Base-by-base conservation (phyloP, 352 stramenopile genomes). In the Phytophthora podocarpi region DNA sequence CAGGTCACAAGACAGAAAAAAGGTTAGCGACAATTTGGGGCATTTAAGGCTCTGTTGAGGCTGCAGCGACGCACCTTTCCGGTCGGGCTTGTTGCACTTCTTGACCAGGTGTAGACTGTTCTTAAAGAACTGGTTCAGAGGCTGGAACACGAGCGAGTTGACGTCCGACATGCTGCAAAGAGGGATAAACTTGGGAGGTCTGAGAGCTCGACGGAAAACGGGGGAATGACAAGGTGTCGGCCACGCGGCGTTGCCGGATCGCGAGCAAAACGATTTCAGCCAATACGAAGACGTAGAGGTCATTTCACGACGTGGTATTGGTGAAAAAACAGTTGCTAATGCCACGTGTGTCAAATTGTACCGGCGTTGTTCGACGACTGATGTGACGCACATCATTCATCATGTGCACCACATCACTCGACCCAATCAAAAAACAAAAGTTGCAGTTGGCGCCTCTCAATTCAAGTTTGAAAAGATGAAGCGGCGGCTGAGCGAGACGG, bases 41-140 rank as follows among this genome's bases (percentile, higher is more conserved):
- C 15, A 23, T 10, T n/a, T n/a, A n/a, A n/a, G n/a, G n/a, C n/a
- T n/a, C n/a, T n/a, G n/a, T n/a, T n/a, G n/a, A n/a, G 4, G 23
- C 23, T 32, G 18, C 1, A 37, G 5, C 26, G 3, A 79, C 80
- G 52, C 65, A 98, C 93, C 93, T 89, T 99, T 99, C 78, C 96
- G 82, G 86, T 99, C 96, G 48, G 97, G 96, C 84, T 99, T 99
- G 74, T 96, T 99, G 80, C 97, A 99, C 80, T 98, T 99, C 82
- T 99, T 99, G 35, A 99, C 87, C 42, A 99, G 89, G 80, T 99
- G 93, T 34, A 98, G 74, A 57, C 89, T 98, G 80, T 99, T 98
- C 87, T 98, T 98, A 67, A 93, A 87, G 70, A 99, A 99, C 82
- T 98, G 80, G 65, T 96, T 91, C 59, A 99, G 79, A 16, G 97